These are phyloP conservation scores for Lineolata rhizophorae DNA, from an alignment of 495 filamentous ascomycete species.

Conservation along the genomic window DNA sequence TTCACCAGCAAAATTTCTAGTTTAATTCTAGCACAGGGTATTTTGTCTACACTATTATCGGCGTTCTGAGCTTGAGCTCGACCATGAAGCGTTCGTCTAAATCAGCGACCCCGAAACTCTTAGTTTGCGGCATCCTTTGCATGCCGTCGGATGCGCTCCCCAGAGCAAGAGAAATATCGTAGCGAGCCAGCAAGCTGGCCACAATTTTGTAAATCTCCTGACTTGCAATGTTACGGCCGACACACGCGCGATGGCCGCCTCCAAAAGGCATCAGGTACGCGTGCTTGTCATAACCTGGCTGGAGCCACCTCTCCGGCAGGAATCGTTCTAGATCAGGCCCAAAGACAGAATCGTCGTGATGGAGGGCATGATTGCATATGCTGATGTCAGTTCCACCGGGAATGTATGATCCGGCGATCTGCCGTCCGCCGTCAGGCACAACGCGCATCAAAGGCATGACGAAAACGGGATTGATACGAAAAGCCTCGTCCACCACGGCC, in stretches of 20 bases:
- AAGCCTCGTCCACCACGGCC: background rate
- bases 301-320: background rate
- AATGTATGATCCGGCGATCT: too few species aligned
- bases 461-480: background rate
- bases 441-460: background rate
- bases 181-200: background rate
- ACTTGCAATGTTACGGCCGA: constrained; percentile 1
- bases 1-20: too few species aligned
- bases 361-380: background rate
- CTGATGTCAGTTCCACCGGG: too few species aligned
- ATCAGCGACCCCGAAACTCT: too few species aligned
- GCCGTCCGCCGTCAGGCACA: too few species aligned
- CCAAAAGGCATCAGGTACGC: background rate
- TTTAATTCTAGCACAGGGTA: too few species aligned
- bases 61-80: too few species aligned
- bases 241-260: background rate
- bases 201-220: background rate
- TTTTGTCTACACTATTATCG: too few species aligned
- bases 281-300: background rate
- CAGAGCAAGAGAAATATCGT: too few species aligned
- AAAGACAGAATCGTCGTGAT: background rate
- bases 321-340: background rate
- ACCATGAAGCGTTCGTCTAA: too few species aligned
- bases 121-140: too few species aligned
- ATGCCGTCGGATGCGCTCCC: too few species aligned